Conservation (phyloP, 345 rosid species). For the Citrus inodora region DNA sequence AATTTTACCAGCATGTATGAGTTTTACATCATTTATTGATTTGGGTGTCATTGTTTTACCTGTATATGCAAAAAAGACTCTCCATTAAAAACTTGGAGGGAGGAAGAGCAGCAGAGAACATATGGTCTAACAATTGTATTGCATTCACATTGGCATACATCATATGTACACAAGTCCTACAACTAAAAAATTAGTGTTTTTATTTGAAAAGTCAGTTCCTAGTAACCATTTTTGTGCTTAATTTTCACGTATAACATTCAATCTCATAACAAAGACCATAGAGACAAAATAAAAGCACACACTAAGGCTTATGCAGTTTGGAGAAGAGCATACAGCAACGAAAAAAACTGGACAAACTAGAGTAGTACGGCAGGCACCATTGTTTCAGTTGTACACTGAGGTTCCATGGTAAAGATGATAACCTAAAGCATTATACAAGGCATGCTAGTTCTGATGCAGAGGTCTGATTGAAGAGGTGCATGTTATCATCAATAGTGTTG, state of each 20-base stretch:
- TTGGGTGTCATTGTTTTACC: conserved; percentile 30
- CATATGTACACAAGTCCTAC: background rate
- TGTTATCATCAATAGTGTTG: background rate
- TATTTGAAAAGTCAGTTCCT: background rate
- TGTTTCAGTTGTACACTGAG: background rate
- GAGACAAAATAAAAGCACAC: background rate
- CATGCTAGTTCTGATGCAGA: background rate
- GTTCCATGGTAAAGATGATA: background rate
- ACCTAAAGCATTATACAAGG: background rate
- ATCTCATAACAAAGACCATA: background rate
- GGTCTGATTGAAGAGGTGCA: background rate
- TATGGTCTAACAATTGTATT: background rate
- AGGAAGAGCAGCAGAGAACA: background rate
- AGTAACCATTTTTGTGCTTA: background rate
- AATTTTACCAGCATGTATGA: conserved; percentile 41
- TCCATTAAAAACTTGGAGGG: conserved; percentile 4
- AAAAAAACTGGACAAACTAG: background rate
- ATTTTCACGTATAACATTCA: background rate
- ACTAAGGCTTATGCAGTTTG: background rate
- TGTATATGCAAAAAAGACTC: conserved; percentile 14
- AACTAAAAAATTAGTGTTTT: background rate
- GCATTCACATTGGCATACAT: background rate
- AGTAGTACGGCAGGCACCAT: background rate
- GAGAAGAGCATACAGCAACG: background rate
- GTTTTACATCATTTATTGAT: conserved; percentile 33